Percentiles rank a stretch among this genome's conserved stretches.
phyloP scores from a whole-genome alignment of 192 early-diverging fungal species.

The Rhizophagus prolifer region DNA sequence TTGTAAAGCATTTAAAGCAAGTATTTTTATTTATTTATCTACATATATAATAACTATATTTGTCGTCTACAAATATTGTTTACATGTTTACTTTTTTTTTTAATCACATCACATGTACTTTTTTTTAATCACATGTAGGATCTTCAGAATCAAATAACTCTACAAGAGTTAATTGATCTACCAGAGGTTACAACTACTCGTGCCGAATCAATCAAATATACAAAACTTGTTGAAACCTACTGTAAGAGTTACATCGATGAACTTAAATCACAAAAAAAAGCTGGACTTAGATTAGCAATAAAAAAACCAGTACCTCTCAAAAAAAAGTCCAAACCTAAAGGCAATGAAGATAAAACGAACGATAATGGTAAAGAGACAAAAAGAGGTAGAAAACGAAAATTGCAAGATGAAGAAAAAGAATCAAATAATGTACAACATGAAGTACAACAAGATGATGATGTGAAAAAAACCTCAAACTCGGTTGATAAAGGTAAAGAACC shows the following conservation, averaged over 20 bases:
- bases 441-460: too few species aligned
- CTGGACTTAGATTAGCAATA: background rate
- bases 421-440: background rate
- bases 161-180: background rate
- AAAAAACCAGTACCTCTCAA: background rate
- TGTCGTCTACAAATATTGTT: background rate
- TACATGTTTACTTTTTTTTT: background rate
- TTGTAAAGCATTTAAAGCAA: background rate
- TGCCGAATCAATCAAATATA: background rate
- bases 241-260: constrained; percentile 1
- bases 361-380: background rate
- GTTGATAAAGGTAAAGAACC: background rate
- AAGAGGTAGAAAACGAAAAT: background rate
- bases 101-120: background rate
- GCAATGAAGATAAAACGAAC: background rate
- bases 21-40: too few species aligned
- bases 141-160: background rate
- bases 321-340: background rate
- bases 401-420: background rate
- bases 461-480: background rate
- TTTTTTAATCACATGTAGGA: background rate
- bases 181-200: background rate
- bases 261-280: background rate
- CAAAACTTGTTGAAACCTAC: background rate
- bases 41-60: too few species aligned